Evolutionary conservation across 805 yeast species (phyloP), one percentile per base, ranked within the genome.

Genomic region (Pichia sporocuriosa): DNA sequence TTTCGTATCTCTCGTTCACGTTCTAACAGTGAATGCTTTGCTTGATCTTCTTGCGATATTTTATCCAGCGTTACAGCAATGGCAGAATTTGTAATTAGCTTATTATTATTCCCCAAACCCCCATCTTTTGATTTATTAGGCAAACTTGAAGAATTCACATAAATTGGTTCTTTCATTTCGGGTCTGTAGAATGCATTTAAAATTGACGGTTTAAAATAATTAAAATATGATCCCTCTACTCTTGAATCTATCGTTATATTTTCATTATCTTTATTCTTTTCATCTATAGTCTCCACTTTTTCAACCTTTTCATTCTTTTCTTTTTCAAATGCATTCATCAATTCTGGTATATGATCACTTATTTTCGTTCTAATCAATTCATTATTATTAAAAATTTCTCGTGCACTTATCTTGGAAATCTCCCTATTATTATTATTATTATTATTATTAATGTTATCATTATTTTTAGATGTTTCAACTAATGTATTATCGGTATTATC

Each of bases 281-380:
- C 36, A 4, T 34, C 24, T 26, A 39, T 36, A 24, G 31, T 31
- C 22, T 24, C 16, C 15, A 24, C 24, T 11, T 25, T 17, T 25
- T 16, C 33, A 7, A 4, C 15, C 15, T 32, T 16, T 19, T 16
- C 15, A 5, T 32, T 19, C 12, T 3, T 32, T 15, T 34, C 85
- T 47, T 73, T 72, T 43, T 77, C 82, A 53, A 81, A 82, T 15
- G 86, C 88, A 19, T 75, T 67, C 71, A 81, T 66, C 52, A 82
- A 59, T 44, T 71, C 72, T 1, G 90, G 90, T 46, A 82, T 56
- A 54, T 81, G 84, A 37, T 78, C 82, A 2, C 79, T 54, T 13
- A 82, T 62, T 7, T 82, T 73, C 0, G 84, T 70, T 46, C 42
- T 41, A 4, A 45, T 31, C n/a, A 48, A 36, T 11, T 40, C 47